Percentiles rank a stretch among this genome's conserved stretches.
Evolutionary conservation across 23 red algal genomes (phyloP).

Genomic region (Pyropia yezoensis): DNA sequence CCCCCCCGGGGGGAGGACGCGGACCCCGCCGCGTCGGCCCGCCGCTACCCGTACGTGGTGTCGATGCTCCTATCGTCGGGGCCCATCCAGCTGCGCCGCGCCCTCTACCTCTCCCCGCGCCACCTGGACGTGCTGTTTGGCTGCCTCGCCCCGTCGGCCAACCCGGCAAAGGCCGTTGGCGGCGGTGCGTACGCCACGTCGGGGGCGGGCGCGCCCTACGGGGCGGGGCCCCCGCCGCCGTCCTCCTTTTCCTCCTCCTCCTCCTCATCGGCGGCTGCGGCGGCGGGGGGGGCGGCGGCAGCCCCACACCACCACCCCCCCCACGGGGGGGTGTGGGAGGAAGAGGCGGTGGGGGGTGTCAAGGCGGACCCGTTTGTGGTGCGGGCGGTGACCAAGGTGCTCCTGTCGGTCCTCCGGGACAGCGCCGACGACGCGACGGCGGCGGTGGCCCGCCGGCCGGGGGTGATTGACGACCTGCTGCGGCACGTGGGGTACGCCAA

Average conservation of each 20-base stretch:
- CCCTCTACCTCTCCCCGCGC: slow-evolving; percentile 46
- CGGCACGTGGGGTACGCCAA: slow-evolving; percentile 37
- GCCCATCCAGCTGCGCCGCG: slow-evolving; percentile 41
- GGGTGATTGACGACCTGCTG: slow-evolving; percentile 48
- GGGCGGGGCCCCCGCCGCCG: no score
- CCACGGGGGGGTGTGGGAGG: no score
- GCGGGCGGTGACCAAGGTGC: slow-evolving; percentile 47
- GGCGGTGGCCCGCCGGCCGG: slow-evolving; percentile 46
- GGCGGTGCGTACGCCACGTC: no score
- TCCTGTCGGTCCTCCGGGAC: slow-evolving; percentile 48
- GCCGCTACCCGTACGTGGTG: slow-evolving; percentile 48
- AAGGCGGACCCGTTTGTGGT: slow-evolving; percentile 47
- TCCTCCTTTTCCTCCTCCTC: no score
- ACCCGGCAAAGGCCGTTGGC: background rate
- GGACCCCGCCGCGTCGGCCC: background rate
- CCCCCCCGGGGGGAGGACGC: slow-evolving; percentile 30
- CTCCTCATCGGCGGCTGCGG: no score
- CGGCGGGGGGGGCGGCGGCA: no score
- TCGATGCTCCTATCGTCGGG: slow-evolving; percentile 54
- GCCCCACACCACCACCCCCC: no score
- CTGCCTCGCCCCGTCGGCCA: slow-evolving; percentile 29
- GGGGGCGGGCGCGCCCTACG: no score
- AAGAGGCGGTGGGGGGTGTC: no score
- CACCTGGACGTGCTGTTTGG: slow-evolving; percentile 57
- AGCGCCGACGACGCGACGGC: slow-evolving; percentile 46